Percentiles rank a stretch among this genome's conserved stretches.
These are phyloP conservation scores for Taxillus chinensis DNA, from an alignment of 164 flowering plant species.

Conservation along the genomic window DNA sequence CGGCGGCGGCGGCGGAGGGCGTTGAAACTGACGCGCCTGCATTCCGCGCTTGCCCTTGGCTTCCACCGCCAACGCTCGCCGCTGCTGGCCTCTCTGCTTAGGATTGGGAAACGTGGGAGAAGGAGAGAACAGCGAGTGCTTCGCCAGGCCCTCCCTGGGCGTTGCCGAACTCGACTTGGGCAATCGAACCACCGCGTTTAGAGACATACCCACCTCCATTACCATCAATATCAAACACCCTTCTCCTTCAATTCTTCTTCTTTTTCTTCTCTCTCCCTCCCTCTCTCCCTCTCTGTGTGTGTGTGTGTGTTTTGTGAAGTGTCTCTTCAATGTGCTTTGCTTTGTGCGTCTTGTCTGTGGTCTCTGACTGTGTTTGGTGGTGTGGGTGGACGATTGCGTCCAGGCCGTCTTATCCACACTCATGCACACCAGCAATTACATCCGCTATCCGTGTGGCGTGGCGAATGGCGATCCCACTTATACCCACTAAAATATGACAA, in stretches of 20 bases:
- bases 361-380: too few relatives aligned
- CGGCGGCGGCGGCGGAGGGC: conserved; percentile 47
- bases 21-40: conserved; percentile 52
- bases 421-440: too few relatives aligned
- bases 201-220: conserved; percentile 72
- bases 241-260: neutral
- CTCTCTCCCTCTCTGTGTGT: too few relatives aligned
- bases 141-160: conserved; percentile 23
- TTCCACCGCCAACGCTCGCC: conserved; percentile 36
- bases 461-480: too few relatives aligned
- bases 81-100: conserved; percentile 7
- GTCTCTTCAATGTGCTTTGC: too few relatives aligned
- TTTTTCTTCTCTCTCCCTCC: too few relatives aligned
- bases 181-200: conserved; percentile 51
- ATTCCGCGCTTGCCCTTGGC: conserved; percentile 78
- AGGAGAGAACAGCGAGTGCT: conserved; percentile 39
- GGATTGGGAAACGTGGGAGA: conserved; percentile 8
- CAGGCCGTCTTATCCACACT: too few relatives aligned
- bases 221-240: neutral
- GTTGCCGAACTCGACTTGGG: conserved; percentile 37
- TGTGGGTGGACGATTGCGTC: too few relatives aligned
- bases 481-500: too few relatives aligned
- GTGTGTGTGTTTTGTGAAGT: too few relatives aligned
- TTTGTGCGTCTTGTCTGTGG: too few relatives aligned
- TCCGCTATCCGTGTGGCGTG: too few relatives aligned